Conservation (phyloP, 257 asterid genomes). For the Scutellaria galericulata region DNA sequence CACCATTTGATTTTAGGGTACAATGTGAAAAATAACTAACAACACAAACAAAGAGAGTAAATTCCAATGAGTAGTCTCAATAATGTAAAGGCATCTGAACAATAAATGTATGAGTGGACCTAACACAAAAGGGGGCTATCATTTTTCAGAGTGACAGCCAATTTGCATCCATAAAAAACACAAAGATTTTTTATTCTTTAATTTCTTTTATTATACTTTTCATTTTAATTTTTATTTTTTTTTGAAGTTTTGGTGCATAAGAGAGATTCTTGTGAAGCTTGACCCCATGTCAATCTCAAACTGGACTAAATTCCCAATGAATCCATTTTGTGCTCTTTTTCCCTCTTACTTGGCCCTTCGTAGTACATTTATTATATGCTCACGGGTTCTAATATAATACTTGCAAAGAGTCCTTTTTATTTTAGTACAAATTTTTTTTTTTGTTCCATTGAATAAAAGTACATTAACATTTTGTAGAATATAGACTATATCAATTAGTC, state of each 20-base stretch:
- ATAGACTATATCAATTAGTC: too few species aligned
- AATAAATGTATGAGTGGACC: slow-evolving; percentile 51
- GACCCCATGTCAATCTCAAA: slow-evolving; percentile 32
- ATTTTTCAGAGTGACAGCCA: slow-evolving; percentile 41
- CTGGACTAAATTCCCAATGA: slow-evolving; percentile 21
- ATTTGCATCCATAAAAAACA: slow-evolving; percentile 39
- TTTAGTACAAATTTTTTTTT: not conserved
- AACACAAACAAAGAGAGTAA: slow-evolving; percentile 21
- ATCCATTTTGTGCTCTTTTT: not conserved
- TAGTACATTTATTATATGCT: not conserved
- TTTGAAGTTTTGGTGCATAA: not conserved
- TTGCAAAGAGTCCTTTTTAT: not conserved
- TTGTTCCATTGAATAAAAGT: too few species aligned
- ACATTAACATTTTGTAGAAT: too few species aligned
- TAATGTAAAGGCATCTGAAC: slow-evolving; percentile 41
- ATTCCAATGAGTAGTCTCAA: slow-evolving; percentile 10
- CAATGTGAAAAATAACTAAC: slow-evolving; percentile 23
- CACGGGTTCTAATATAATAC: not conserved
- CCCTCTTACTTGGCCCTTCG: slow-evolving; percentile 16
- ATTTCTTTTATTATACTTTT: not conserved
- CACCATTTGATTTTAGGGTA: slow-evolving; percentile 3
- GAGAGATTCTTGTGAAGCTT: slow-evolving; percentile 31
- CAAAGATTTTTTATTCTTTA: not conserved
- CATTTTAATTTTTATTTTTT: not conserved
- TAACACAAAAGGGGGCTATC: slow-evolving; percentile 38